These are phyloP conservation scores for Metarhizium rileyi DNA, from an alignment of 2,329 filamentous ascomycete genomes.

Conservation along the genomic window DNA sequence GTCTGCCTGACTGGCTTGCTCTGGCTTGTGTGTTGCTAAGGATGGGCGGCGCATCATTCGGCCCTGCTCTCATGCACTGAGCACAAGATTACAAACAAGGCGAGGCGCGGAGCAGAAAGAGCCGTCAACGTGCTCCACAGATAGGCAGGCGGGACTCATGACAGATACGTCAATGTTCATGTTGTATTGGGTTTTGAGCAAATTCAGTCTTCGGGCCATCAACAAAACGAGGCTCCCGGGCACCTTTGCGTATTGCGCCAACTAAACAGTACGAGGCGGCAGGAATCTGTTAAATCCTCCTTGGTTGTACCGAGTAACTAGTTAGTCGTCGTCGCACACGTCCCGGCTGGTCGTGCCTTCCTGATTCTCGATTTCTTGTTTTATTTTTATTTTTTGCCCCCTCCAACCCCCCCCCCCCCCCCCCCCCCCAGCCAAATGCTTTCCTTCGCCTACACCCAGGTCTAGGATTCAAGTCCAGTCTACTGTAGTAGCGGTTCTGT, in stretches of 20 bases:
- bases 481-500: not conserved
- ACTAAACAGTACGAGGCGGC: no score
- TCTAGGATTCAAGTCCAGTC: no score
- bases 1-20: no score
- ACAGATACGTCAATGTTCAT: no score
- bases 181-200: not conserved
- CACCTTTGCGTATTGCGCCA: no score
- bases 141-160: not conserved
- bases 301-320: no score
- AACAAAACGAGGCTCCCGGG: not conserved
- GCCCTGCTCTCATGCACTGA: not conserved
- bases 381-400: not conserved
- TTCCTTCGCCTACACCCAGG: not conserved
- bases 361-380: no score
- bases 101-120: not conserved
- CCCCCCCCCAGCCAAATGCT: not conserved
- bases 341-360: constrained; percentile 1
- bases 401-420: not conserved
- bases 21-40: no score
- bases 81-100: not conserved
- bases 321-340: no score
- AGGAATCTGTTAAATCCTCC: no score
- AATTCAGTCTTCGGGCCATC: not conserved
- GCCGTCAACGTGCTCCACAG: not conserved
- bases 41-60: not conserved